These are phyloP conservation scores for Boletellus emodensis DNA, from an alignment of 768 basidiomycete species.

Conservation along the genomic window DNA sequence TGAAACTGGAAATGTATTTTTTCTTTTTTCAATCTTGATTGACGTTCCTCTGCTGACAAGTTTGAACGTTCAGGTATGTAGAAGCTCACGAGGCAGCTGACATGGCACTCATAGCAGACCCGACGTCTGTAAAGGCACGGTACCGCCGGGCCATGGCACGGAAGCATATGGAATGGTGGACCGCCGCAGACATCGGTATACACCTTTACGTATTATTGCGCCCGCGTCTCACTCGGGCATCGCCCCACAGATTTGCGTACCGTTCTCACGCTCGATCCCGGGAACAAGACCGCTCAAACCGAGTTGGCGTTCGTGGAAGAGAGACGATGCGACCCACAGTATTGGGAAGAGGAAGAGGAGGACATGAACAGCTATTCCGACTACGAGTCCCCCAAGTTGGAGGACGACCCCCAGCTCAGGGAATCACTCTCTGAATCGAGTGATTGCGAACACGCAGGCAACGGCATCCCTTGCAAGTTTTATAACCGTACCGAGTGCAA, in stretches of 20 bases:
- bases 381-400: conserved; percentile 12
- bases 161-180: conserved; percentile 22
- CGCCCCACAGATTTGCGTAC: conserved; percentile 25
- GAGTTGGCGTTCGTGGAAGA: conserved; percentile 15
- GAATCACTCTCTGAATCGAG: conserved; percentile 50
- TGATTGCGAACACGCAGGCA: conserved; percentile 50
- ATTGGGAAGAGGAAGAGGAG: not conserved
- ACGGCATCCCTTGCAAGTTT: conserved; percentile 50
- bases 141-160: conserved; percentile 34
- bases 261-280: conserved; percentile 26
- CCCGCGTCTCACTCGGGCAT: not conserved
- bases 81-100: conserved; percentile 30
- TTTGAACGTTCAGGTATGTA: conserved; percentile 15
- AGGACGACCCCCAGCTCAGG: conserved; percentile 32
- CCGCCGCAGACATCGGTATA: conserved; percentile 24
- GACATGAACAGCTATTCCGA: conserved; percentile 7
- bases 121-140: conserved; percentile 31
- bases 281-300: conserved; percentile 13
- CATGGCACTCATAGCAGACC: conserved; percentile 28
- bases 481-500: conserved; percentile 54
- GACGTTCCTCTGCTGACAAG: not conserved
- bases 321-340: not conserved
- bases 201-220: too few species aligned
- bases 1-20: conserved; percentile 40
- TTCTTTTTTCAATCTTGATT: not conserved